A percentile compares a stretch with the other conserved stretches of the same genome.
Evolutionary conservation across 73 alveolate species (phyloP).

Genomic region (Paramecium sonneborni): DNA sequence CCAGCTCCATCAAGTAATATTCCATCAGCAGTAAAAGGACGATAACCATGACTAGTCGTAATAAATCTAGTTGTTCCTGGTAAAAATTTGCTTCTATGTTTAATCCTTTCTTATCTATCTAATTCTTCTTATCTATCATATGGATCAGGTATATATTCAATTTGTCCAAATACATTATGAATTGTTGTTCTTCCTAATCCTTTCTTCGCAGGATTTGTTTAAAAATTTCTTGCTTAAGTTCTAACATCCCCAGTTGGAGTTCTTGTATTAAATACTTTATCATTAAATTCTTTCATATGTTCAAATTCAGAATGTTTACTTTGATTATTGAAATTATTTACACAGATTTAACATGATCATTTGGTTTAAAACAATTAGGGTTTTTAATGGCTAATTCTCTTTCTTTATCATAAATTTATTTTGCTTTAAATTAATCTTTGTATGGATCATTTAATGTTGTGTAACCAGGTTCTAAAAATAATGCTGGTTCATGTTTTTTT

Average conservation of each 20-base stretch:
- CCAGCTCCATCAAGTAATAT: constrained; percentile 38
- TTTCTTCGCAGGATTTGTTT: constrained; percentile 59
- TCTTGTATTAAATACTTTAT: neutral
- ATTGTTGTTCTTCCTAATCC: constrained; percentile 56
- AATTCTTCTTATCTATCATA: constrained; percentile 53
- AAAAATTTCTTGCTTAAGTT: constrained; percentile 35
- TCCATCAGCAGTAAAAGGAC: constrained; percentile 37
- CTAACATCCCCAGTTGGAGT: constrained; percentile 7
- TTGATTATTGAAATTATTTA: neutral
- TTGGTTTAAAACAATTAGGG: constrained; percentile 31
- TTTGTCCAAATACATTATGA: constrained; percentile 28
- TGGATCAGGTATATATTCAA: constrained; percentile 55
- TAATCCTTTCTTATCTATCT: constrained; percentile 36
- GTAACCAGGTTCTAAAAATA: constrained; percentile 28
- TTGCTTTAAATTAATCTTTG: constrained; percentile 30
- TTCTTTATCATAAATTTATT: constrained; percentile 23
- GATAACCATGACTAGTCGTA: constrained; percentile 1
- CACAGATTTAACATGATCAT: constrained; percentile 15
- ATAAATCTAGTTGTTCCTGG: constrained; percentile 32
- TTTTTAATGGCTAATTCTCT: constrained; percentile 11
- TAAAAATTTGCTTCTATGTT: neutral
- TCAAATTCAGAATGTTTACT: constrained; percentile 42
- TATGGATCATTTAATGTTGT: constrained; percentile 31
- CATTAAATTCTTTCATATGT: constrained; percentile 37
- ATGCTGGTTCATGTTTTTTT: constrained; percentile 15